Percentiles rank a stretch among this genome's conserved stretches.
phyloP scores from a whole-genome alignment of 345 rosid genomes.

The Psidium friedrichsthalianum region DNA sequence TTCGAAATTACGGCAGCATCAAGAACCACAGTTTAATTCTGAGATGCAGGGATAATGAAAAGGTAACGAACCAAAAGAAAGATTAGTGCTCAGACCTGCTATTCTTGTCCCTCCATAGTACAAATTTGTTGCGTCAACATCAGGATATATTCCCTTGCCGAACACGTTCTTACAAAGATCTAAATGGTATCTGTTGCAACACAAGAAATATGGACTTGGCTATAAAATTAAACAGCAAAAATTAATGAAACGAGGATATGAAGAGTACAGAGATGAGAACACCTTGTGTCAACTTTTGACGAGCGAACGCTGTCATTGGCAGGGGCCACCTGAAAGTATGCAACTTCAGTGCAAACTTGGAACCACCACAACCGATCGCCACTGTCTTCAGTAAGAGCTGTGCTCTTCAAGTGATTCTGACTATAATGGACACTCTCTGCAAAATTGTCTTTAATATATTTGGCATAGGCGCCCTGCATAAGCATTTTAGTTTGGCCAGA shows the following conservation, averaged over 20 bases:
- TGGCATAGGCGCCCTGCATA: slow-evolving; percentile 59
- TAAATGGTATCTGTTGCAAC: slow-evolving; percentile 53
- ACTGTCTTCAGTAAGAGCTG: slow-evolving; percentile 22
- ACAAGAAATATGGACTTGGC: neutral
- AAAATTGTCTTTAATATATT: slow-evolving; percentile 52
- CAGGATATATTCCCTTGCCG: slow-evolving; percentile 59
- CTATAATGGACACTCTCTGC: slow-evolving; percentile 41
- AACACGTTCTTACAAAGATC: slow-evolving; percentile 76
- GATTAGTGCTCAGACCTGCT: slow-evolving; percentile 36
- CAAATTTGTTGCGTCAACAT: slow-evolving; percentile 57
- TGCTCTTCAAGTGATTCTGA: slow-evolving; percentile 47
- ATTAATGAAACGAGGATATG: neutral
- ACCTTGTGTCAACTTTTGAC: slow-evolving; percentile 63
- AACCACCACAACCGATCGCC: slow-evolving; percentile 85
- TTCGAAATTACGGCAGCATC: neutral
- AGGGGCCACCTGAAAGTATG: slow-evolving; percentile 88
- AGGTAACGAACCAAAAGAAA: neutral
- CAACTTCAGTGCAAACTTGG: slow-evolving; percentile 89
- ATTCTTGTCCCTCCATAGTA: slow-evolving; percentile 79
- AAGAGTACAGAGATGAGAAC: slow-evolving; percentile 1
- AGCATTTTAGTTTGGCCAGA: neutral
- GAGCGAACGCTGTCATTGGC: slow-evolving; percentile 77
- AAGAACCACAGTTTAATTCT: neutral
- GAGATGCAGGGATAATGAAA: neutral
- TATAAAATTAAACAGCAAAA: neutral